Conservation (phyloP, 2,329 filamentous ascomycete genomes). For the Magnaporthiopsis rhizophila region DNA sequence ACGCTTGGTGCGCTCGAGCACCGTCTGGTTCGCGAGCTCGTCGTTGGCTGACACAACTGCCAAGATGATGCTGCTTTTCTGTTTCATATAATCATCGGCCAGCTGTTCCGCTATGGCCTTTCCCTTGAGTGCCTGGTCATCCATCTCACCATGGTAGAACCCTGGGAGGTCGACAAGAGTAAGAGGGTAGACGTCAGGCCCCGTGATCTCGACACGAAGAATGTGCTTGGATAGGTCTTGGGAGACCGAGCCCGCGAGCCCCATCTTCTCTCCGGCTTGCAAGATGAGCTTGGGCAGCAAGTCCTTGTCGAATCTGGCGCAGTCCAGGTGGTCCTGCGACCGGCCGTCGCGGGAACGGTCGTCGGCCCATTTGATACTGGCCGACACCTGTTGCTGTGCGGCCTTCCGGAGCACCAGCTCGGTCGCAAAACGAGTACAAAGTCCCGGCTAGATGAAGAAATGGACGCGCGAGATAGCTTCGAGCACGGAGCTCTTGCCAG, state of each 20-base stretch:
- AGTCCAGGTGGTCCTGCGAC: conserved; percentile 19
- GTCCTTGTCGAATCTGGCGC: conserved; percentile 11
- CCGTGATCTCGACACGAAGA: conserved; percentile 38
- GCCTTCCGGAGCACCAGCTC: conserved; percentile 49
- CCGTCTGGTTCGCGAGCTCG: conserved; percentile 47
- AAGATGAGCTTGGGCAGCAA: conserved; percentile 27
- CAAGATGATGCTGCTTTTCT: conserved; percentile 49
- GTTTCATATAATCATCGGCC: conserved; percentile 47
- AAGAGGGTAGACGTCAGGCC: conserved; percentile 40
- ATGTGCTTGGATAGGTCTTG: conserved; percentile 37
- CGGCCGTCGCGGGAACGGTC: conserved; percentile 20
- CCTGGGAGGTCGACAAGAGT: conserved; percentile 54
- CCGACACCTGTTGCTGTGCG: conserved; percentile 19
- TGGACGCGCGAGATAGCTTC: conserved; percentile 55
- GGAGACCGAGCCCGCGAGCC: conserved; percentile 24
- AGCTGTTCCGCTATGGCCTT: conserved; percentile 37
- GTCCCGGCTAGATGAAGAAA: conserved; percentile 48
- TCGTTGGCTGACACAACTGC: conserved; percentile 46
- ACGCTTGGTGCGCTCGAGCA: conserved; percentile 40
- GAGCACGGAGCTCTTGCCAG: conserved; percentile 57
- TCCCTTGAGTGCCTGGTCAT: conserved; percentile 34
- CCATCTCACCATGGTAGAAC: conserved; percentile 38
- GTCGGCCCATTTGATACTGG: conserved; percentile 28
- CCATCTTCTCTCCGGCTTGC: conserved; percentile 39
- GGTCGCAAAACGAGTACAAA: conserved; percentile 57